These are phyloP conservation scores for Adansonia digitata DNA, from an alignment of 345 rosid genomes.

Conservation along the genomic window DNA sequence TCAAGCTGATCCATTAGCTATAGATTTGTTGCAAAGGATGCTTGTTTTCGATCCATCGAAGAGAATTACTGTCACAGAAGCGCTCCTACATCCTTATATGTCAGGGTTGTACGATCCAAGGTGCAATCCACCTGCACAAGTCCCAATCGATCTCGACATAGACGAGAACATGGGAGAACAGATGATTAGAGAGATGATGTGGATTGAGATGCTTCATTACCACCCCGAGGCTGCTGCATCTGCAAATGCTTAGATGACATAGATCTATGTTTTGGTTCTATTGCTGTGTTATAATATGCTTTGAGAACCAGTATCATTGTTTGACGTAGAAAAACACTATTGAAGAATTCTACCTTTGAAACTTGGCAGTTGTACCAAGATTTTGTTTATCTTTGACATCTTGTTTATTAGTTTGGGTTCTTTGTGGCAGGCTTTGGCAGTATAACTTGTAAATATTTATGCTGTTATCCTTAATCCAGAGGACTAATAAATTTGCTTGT, in stretches of 20 bases:
- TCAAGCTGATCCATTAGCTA: slow-evolving; percentile 65
- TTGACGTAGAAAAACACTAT: slow-evolving; percentile 4
- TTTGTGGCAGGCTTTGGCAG: background rate
- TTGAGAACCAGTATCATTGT: background rate
- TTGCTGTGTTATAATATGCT: background rate
- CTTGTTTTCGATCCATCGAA: slow-evolving; percentile 74
- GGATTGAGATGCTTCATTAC: slow-evolving; percentile 71
- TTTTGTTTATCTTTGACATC: slow-evolving; percentile 15
- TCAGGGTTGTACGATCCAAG: slow-evolving; percentile 56
- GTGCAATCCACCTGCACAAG: slow-evolving; percentile 65
- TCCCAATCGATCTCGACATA: slow-evolving; percentile 57
- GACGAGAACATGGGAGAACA: slow-evolving; percentile 56
- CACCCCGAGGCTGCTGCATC: slow-evolving; percentile 54
- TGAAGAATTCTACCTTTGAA: background rate
- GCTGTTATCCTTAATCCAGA: background rate
- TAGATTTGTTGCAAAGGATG: slow-evolving; percentile 72
- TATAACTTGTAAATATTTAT: slow-evolving; percentile 19
- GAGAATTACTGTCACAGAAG: slow-evolving; percentile 69
- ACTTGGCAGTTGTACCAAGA: slow-evolving; percentile 8
- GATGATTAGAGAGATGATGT: slow-evolving; percentile 72
- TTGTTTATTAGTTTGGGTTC: slow-evolving; percentile 16
- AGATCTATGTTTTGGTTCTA: background rate
- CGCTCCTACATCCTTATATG: slow-evolving; percentile 80
- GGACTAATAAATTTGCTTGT: no score
- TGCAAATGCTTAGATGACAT: slow-evolving; percentile 22